Conservation (phyloP, 2,329 filamentous ascomycete species). For the Nemania serpens region DNA sequence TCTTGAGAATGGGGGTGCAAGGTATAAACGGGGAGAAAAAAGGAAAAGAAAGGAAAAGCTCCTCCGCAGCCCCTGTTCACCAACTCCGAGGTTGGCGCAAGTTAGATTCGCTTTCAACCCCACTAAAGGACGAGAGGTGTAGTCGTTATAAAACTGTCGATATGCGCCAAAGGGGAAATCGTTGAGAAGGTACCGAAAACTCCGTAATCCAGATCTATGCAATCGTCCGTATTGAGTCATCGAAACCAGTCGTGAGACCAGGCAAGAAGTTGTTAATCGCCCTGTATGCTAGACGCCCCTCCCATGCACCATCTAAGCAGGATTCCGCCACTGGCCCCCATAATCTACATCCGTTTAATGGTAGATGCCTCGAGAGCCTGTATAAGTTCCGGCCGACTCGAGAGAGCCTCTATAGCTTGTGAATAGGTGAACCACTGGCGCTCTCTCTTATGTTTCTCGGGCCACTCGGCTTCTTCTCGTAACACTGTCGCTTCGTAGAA, state of each 20-base stretch:
- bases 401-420: slow-evolving; percentile 78
- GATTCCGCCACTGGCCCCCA: slow-evolving; percentile 6
- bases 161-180: slow-evolving; percentile 20
- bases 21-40: slow-evolving; percentile 16
- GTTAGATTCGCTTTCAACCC: slow-evolving; percentile 2
- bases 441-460: slow-evolving; percentile 88
- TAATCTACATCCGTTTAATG: slow-evolving; percentile 56
- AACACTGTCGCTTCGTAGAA: slow-evolving; percentile 90
- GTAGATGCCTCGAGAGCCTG: slow-evolving; percentile 85
- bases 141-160: slow-evolving; percentile 17
- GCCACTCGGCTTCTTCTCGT: slow-evolving; percentile 86
- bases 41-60: slow-evolving; percentile 15
- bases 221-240: slow-evolving; percentile 31
- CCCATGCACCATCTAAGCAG: slow-evolving; percentile 22
- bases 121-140: slow-evolving; percentile 21
- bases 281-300: slow-evolving; percentile 20
- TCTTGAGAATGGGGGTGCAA: slow-evolving; percentile 22
- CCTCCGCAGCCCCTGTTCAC: slow-evolving; percentile 10
- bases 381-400: slow-evolving; percentile 80
- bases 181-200: slow-evolving; percentile 36
- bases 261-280: slow-evolving; percentile 5
- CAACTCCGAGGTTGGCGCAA: slow-evolving; percentile 11
- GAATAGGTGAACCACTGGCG: slow-evolving; percentile 87
- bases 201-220: slow-evolving; percentile 43
- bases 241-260: slow-evolving; percentile 25